Evolutionary conservation across 768 basidiomycete species (phyloP).

Genomic region (Boletus rubropictus): DNA sequence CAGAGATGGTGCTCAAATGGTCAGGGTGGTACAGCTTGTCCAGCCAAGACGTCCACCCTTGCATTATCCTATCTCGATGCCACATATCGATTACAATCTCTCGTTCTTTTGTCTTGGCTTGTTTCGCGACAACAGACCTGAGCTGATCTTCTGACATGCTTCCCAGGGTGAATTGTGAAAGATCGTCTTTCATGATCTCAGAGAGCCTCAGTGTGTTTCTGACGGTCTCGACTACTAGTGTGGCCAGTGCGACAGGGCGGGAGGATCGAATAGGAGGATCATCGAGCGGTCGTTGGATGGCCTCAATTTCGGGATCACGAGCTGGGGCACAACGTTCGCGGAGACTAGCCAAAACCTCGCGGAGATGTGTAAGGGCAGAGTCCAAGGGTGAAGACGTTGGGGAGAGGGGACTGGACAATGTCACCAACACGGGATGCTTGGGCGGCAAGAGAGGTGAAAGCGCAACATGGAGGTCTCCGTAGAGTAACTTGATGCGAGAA

Average conservation of each 20-base stretch:
- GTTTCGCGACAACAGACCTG: conserved; percentile 39
- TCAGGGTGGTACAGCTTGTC: conserved; percentile 1
- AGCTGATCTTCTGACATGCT: conserved; percentile 63
- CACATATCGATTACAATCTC: conserved; percentile 48
- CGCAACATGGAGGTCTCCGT: conserved; percentile 46
- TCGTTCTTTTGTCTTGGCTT: conserved; percentile 53
- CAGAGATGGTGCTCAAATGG: conserved; percentile 9
- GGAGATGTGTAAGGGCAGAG: conserved; percentile 49
- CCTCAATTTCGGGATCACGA: conserved; percentile 51
- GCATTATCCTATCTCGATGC: conserved; percentile 29
- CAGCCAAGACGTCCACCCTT: conserved; percentile 26
- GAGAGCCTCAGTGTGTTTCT: conserved; percentile 46
- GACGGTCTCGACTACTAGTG: conserved; percentile 42
- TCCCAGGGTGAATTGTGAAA: conserved; percentile 59
- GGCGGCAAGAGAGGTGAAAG: conserved; percentile 56
- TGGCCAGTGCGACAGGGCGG: conserved; percentile 36
- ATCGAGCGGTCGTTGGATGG: conserved; percentile 34
- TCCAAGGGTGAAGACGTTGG: conserved; percentile 66
- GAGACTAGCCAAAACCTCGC: conserved; percentile 47
- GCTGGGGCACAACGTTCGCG: conserved; percentile 62
- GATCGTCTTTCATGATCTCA: conserved; percentile 63
- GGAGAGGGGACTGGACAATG: conserved; percentile 52
- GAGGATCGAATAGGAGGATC: conserved; percentile 25
- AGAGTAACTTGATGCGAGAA: conserved; percentile 50
- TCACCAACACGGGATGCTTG: conserved; percentile 43